Evolutionary conservation across 192 early-diverging fungal species (phyloP).

Genomic region (Gamsiella multidivaricata): DNA sequence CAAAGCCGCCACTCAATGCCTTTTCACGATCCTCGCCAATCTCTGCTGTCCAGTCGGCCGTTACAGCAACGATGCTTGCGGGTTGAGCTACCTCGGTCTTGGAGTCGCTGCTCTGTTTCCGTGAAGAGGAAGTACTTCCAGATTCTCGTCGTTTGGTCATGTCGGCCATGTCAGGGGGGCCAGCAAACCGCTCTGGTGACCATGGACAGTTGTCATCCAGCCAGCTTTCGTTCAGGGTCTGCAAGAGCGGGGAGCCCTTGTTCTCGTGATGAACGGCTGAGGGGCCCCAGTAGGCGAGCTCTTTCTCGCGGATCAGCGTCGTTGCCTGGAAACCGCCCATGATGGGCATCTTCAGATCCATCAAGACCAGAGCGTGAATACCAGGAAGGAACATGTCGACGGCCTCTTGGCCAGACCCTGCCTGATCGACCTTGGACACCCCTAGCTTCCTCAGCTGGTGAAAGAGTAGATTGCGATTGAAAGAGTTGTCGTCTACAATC

Average conservation of each 20-base stretch:
- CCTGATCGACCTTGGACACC: slow-evolving; percentile 32
- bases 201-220: slow-evolving; percentile 23
- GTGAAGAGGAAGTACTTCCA: background rate
- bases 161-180: slow-evolving; percentile 13
- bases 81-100: background rate
- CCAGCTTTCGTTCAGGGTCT: slow-evolving; percentile 9
- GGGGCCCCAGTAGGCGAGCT: slow-evolving; percentile 19
- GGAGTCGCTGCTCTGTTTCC: background rate
- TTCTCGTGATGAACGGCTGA: background rate
- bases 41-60: slow-evolving; percentile 37
- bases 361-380: slow-evolving; percentile 32
- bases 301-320: slow-evolving; percentile 40
- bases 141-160: slow-evolving; percentile 5
- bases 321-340: slow-evolving; percentile 46
- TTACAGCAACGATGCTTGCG: slow-evolving; percentile 40
- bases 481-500: slow-evolving; percentile 49
- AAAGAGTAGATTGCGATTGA: slow-evolving; percentile 40
- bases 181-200: slow-evolving; percentile 40
- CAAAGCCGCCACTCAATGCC: slow-evolving; percentile 34
- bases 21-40: slow-evolving; percentile 48
- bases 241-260: background rate
- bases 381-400: slow-evolving; percentile 33
- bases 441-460: slow-evolving; percentile 43
- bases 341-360: slow-evolving; percentile 51
- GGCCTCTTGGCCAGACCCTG: slow-evolving; percentile 43